A percentile compares a stretch with the other conserved stretches of the same genome.
phyloP scores from a whole-genome alignment of 1,139 yeast genomes.

The Geotrichum europaeum region DNA sequence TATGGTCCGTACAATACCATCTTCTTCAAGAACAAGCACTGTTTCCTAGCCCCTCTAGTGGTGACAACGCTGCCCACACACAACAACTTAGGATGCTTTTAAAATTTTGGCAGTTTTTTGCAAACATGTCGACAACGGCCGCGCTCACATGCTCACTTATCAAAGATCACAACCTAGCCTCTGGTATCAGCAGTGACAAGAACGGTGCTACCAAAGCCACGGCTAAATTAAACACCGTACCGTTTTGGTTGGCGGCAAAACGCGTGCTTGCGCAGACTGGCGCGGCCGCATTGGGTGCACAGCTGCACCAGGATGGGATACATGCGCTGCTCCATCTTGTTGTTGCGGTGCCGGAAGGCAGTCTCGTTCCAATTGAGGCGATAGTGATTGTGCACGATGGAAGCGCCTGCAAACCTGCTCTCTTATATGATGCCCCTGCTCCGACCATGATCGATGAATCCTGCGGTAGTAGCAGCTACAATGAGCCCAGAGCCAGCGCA shows the following conservation, averaged over 20 bases:
- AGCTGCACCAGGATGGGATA: not conserved
- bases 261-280: not conserved
- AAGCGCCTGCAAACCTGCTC: not conserved
- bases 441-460: too few relatives aligned
- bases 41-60: too few relatives aligned
- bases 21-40: too few relatives aligned
- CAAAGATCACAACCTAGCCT: not conserved
- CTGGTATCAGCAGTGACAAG: not conserved
- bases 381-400: constrained; percentile 12
- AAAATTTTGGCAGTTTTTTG: constrained; percentile 12
- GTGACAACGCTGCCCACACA: too few relatives aligned
- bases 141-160: constrained; percentile 6
- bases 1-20: too few relatives aligned
- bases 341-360: not conserved
- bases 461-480: too few relatives aligned
- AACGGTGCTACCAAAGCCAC: not conserved
- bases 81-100: too few relatives aligned
- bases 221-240: constrained; percentile 7
- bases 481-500: too few relatives aligned
- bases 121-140: constrained; percentile 6
- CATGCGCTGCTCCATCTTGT: not conserved
- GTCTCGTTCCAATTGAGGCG: not conserved
- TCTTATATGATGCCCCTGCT: too few relatives aligned
- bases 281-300: not conserved
- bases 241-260: constrained; percentile 9